Evolutionary conservation across 306 rosid species (phyloP), one percentile per base, ranked within the genome.

Genomic region (Mucuna pruriens): DNA sequence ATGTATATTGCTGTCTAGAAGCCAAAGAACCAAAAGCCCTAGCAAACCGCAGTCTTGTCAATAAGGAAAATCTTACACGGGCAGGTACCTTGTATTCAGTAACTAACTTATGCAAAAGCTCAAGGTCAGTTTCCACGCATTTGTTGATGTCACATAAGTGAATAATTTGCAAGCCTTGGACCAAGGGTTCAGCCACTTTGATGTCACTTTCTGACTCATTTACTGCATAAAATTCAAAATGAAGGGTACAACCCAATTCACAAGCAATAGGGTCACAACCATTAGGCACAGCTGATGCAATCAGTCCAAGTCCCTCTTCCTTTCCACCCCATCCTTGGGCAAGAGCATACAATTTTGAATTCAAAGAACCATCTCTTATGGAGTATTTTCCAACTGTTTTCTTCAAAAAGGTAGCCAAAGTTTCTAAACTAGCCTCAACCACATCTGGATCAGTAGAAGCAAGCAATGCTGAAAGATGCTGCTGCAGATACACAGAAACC

Each of bases 321-420:
- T 96, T 96, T 74, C 97, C 98, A 70, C 99, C 99, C 99, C 98
- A 94, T 79, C 98, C 99, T 87, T 90, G 99, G 63, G 98, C 99
- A 85, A 96, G 97, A 65, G 97, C 86, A 76, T 82, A 92, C 85
- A 96, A 69, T 86, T 93, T 93, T 83, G 97, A 88, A 90, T 90
- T 96, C 80, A 96, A 84, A 65, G 97, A 84, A 82, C 91, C 74
- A 76, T 92, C 97, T 86, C 97, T 88, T 48, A 92, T 92, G 38
- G 97, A 79, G 88, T 90, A 90, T 79, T 93, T 93, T 86, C 99
- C 98, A 70, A 92, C 84, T 45, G 97, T 88, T 89, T 92, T 96
- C 93, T 93, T 96, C 85, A 94, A 84, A 85, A 96, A 92, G 70
- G 97, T 86, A 80, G 94, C 92, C 88, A 94, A 85, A 49, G 99